These are phyloP conservation scores for Tarenaya hassleriana DNA, from an alignment of 345 rosid species.

Conservation along the genomic window DNA sequence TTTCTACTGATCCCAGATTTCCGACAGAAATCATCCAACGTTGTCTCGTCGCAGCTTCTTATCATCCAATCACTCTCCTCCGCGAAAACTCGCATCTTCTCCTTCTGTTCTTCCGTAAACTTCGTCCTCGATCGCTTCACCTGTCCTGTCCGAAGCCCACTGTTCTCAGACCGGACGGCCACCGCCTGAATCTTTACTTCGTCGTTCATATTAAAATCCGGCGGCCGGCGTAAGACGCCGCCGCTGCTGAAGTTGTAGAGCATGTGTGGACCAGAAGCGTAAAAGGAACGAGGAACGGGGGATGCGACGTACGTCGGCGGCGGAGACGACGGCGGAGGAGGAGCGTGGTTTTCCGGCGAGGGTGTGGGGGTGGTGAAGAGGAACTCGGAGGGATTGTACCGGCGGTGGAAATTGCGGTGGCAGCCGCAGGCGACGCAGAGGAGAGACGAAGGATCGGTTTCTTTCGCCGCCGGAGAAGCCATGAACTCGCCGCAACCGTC, in stretches of 20 bases:
- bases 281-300: constrained; percentile 54
- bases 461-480: constrained; percentile 34
- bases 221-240: constrained; percentile 27
- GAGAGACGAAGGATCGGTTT: constrained; percentile 44
- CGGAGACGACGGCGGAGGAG: constrained; percentile 26
- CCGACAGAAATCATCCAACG: constrained; percentile 44
- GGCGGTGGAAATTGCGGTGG: constrained; percentile 94
- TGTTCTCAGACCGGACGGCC: constrained; percentile 21
- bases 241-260: constrained; percentile 47
- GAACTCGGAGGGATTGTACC: constrained; percentile 30
- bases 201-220: too few relatives aligned
- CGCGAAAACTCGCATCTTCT: constrained; percentile 59
- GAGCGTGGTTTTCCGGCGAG: too few relatives aligned
- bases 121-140: constrained; percentile 53
- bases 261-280: constrained; percentile 58
- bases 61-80: constrained; percentile 71
- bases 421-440: constrained; percentile 86
- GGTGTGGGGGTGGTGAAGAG: constrained; percentile 19
- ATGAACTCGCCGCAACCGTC: constrained; percentile 92
- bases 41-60: constrained; percentile 45
- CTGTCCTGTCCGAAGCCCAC: constrained; percentile 35
- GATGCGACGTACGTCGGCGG: constrained; percentile 38
- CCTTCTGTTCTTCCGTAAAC: constrained; percentile 62
- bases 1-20: constrained; percentile 58
- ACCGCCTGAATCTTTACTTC: constrained; percentile 18